Base-by-base conservation (phyloP, 1,284 basidiomycete genomes). In the Malassezia equina region DNA sequence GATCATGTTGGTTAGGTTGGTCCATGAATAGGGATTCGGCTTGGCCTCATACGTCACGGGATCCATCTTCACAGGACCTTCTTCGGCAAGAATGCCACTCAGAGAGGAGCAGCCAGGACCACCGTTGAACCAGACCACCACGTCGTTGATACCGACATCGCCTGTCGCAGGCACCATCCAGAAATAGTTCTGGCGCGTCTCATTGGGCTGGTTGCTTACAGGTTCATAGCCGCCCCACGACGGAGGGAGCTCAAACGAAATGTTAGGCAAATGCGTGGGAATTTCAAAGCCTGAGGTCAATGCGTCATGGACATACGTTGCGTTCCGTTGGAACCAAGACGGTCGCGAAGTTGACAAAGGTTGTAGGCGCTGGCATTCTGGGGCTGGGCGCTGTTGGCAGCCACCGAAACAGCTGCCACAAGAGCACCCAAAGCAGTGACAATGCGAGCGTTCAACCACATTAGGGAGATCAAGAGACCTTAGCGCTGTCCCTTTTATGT, bases 151-250 rank as follows among this genome's bases (percentile, higher is more conserved):
- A 52, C 81, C 84, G 11, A 83, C 83, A 65, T 82, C 76, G 8
- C 83, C 83, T 6, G 83, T 84, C 0, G 85, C 82, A 39, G 86
- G 86, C 77, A 86, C 87, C 75, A 86, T 84, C 87, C 86, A 88
- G 76, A 89, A 88, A 78, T 85, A 88, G 8, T 88, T 78, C 79
- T 87, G 59, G 5, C 65, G 58, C 13, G 46, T 51, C 44, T 67
- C 61, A 25, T 62, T 42, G 7, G 52, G 24, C 13, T 54, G 36
- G 9, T 46, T 40, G 41, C 53, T 59, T 56, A 70, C 65, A 2
- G 66, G 67, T 33, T 66, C 15, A 28, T 64, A 27, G 12, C 67
- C 67, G 15, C 63, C 67, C 49, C 65, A 70, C 19, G 62, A 65
- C 19, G 62, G 61, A 19, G 57, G 55, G 13, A 66, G 47, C 44